phyloP scores from a whole-genome alignment of 2,329 filamentous ascomycete species.

The Nemania sp. region DNA sequence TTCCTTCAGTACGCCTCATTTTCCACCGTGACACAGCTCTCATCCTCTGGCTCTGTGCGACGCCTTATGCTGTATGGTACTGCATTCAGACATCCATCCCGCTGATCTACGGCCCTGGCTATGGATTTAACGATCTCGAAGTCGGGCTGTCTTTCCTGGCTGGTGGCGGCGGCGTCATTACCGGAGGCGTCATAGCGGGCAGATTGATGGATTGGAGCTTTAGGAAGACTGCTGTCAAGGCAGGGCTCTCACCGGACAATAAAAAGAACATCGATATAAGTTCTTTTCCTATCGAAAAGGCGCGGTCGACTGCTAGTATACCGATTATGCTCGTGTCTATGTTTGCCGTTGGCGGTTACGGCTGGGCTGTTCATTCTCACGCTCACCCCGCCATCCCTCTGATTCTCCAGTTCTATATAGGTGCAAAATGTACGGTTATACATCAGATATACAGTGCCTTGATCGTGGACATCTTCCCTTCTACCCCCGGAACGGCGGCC shows the following conservation, averaged over 20 bases:
- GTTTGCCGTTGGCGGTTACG: slow-evolving; percentile 42
- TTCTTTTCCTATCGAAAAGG: slow-evolving; percentile 50
- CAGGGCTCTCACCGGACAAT: slow-evolving; percentile 58
- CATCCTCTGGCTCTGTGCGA: slow-evolving; percentile 30
- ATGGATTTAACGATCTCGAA: slow-evolving; percentile 56
- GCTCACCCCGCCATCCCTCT: slow-evolving; percentile 40
- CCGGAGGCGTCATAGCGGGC: slow-evolving; percentile 53
- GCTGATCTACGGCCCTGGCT: slow-evolving; percentile 19
- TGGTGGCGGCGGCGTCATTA: slow-evolving; percentile 54
- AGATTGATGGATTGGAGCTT: slow-evolving; percentile 67
- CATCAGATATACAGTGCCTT: slow-evolving; percentile 40
- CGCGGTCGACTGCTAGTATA: slow-evolving; percentile 38
- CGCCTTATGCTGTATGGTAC: slow-evolving; percentile 31
- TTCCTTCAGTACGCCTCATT: slow-evolving; percentile 34
- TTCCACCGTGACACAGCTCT: slow-evolving; percentile 34
- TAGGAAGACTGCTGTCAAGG: slow-evolving; percentile 57
- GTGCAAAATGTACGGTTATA: slow-evolving; percentile 32
- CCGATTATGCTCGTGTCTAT: slow-evolving; percentile 35
- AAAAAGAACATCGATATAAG: slow-evolving; percentile 61
- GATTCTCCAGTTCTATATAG: slow-evolving; percentile 39
- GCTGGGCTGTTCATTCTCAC: slow-evolving; percentile 42
- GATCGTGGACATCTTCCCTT: slow-evolving; percentile 43
- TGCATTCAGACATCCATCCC: slow-evolving; percentile 30
- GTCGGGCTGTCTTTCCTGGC: slow-evolving; percentile 56
- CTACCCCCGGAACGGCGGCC: slow-evolving; percentile 37